These are phyloP conservation scores for Umbelopsis sp. DNA, from an alignment of 371 early-diverging fungal genomes.

Conservation along the genomic window DNA sequence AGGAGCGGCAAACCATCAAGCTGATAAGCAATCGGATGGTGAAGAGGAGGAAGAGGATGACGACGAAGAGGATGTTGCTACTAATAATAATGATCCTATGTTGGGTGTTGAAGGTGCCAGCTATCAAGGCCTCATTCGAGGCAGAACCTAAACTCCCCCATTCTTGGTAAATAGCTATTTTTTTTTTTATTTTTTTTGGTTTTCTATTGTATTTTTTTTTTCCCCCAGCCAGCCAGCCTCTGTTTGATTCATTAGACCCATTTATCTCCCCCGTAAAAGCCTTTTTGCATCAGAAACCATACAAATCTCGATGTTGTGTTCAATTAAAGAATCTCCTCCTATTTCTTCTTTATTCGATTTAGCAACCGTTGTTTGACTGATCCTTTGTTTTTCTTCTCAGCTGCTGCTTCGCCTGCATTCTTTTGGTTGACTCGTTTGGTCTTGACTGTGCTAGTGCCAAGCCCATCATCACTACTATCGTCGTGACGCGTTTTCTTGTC, in stretches of 20 bases:
- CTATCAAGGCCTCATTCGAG: constrained; percentile 11
- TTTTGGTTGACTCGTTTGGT: background rate
- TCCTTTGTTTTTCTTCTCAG: constrained; percentile 15
- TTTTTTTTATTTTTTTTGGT: no score
- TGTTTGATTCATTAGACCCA: no score
- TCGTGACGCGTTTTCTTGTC: background rate
- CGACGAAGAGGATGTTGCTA: constrained; percentile 8
- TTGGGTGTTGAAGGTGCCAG: constrained; percentile 21
- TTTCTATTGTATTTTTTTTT: no score
- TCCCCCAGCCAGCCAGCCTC: no score
- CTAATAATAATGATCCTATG: constrained; percentile 20
- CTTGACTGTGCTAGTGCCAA: constrained; percentile 16
- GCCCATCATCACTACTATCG: constrained; percentile 21
- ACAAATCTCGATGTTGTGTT: no score
- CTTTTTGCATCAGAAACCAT: no score
- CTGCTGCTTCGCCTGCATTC: background rate
- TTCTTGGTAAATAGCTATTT: no score
- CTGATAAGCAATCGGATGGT: background rate
- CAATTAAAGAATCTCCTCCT: no score
- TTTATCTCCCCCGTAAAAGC: no score
- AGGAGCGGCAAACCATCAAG: background rate
- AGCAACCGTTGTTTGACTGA: constrained; percentile 34
- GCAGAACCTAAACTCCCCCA: background rate
- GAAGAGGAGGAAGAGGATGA: constrained; percentile 9
- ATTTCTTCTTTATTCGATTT: constrained; percentile 24